A percentile compares a stretch with the other conserved stretches of the same genome.
These are phyloP conservation scores for Phytopythium aichiense DNA, from an alignment of 352 stramenopile genomes.

Conservation along the genomic window DNA sequence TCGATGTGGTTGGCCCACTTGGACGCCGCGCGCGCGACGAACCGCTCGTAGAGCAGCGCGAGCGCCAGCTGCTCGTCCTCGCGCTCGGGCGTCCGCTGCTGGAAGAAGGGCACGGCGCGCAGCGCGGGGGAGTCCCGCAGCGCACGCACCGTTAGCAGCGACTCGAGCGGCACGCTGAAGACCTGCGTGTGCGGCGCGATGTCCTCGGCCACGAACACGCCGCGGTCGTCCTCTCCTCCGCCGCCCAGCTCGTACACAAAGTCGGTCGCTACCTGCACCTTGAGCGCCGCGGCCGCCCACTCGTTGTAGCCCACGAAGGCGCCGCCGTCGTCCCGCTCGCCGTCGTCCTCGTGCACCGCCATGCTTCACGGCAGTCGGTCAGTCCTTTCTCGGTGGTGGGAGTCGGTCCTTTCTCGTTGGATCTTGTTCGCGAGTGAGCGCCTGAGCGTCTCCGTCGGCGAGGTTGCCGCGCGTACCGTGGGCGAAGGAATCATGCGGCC, in stretches of 20 bases:
- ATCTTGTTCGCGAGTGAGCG: neutral
- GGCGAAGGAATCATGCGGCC: neutral
- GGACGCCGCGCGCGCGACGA: conserved; percentile 32
- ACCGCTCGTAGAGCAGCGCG: conserved; percentile 69
- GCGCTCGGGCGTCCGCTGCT: conserved; percentile 25
- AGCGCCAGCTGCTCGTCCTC: conserved; percentile 73
- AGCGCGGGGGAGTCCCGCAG: conserved; percentile 27
- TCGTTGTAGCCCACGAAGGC: conserved; percentile 76
- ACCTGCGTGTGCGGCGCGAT: conserved; percentile 68
- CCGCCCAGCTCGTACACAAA: conserved; percentile 75
- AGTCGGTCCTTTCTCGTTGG: neutral
- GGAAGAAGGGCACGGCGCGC: conserved; percentile 44
- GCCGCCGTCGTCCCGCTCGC: conserved; percentile 10
- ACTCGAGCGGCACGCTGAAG: conserved; percentile 57
- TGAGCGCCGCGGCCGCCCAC: conserved; percentile 50
- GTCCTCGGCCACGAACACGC: conserved; percentile 81
- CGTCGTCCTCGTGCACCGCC: conserved; percentile 6
- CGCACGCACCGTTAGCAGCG: conserved; percentile 51
- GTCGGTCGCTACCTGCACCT: conserved; percentile 61
- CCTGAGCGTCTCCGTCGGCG: neutral
- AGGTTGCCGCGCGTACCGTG: neutral
- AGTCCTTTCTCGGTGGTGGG: neutral
- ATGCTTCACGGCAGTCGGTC: neutral
- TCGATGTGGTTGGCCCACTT: conserved; percentile 66
- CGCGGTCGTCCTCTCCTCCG: conserved; percentile 36